Evolutionary conservation across 768 basidiomycete species (phyloP).

Genomic region (Pleurotus pulmonarius): DNA sequence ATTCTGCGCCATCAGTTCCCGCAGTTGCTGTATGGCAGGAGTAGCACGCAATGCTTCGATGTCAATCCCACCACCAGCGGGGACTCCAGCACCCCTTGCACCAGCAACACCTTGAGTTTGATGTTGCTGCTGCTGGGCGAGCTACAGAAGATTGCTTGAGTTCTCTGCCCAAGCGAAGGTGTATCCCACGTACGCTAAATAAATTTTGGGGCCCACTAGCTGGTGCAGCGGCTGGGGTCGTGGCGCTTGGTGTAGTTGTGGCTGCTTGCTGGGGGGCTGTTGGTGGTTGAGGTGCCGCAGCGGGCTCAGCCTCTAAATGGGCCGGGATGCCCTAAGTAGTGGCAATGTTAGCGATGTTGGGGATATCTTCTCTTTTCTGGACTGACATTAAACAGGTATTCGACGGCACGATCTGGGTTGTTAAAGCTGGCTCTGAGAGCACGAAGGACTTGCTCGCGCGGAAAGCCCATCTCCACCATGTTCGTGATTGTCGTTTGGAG

Average conservation of each 20-base stretch:
- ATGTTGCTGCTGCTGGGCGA: constrained; percentile 59
- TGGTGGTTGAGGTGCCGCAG: constrained; percentile 24
- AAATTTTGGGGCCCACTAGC: constrained; percentile 71
- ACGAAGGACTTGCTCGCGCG: constrained; percentile 75
- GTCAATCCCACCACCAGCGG: constrained; percentile 29
- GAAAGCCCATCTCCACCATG: constrained; percentile 95
- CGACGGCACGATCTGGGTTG: constrained; percentile 97
- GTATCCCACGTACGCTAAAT: constrained; percentile 60
- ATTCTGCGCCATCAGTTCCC: constrained; percentile 70
- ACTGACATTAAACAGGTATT: constrained; percentile 90
- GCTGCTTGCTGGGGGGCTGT: constrained; percentile 24
- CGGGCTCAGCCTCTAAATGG: constrained; percentile 53
- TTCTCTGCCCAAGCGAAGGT: no score
- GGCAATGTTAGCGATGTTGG: constrained; percentile 8
- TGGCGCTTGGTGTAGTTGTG: neutral
- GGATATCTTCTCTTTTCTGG: neutral
- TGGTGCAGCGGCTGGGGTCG: constrained; percentile 25
- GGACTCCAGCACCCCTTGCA: constrained; percentile 27
- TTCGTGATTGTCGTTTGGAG: constrained; percentile 76
- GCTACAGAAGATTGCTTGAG: constrained; percentile 30
- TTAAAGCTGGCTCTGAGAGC: constrained; percentile 94
- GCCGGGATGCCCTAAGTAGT: constrained; percentile 71
- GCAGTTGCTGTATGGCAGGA: constrained; percentile 69
- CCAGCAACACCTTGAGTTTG: constrained; percentile 28
- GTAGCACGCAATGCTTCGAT: constrained; percentile 53